A percentile compares a stretch with the other conserved stretches of the same genome.
Evolutionary conservation across 2,329 filamentous ascomycete species (phyloP).

Genomic region (Cordyceps tenuipes): DNA sequence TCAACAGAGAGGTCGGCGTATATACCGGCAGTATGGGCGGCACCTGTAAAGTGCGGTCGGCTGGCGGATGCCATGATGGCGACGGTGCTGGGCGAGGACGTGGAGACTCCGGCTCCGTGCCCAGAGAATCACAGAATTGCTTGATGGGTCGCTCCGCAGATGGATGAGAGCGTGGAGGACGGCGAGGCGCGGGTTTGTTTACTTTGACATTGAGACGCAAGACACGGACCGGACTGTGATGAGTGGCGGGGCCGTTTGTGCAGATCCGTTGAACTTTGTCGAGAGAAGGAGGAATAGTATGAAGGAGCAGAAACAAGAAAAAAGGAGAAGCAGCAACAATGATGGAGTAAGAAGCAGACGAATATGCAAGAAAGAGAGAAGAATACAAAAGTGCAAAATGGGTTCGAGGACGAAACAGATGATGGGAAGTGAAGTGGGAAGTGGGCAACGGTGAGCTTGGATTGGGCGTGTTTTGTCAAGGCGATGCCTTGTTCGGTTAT

Average conservation of each 20-base stretch:
- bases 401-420: neutral
- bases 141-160: neutral
- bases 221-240: neutral
- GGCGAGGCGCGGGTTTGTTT: slow-evolving; percentile 7
- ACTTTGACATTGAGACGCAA: slow-evolving; percentile 6
- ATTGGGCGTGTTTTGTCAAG: slow-evolving; percentile 8
- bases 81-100: neutral
- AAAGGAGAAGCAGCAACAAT: neutral
- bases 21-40: slow-evolving; percentile 76
- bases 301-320: neutral
- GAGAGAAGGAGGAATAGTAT: neutral
- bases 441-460: neutral
- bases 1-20: slow-evolving; percentile 91
- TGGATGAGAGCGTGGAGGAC: neutral
- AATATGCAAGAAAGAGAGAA: neutral
- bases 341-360: too few species aligned
- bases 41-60: slow-evolving; percentile 1
- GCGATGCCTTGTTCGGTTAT: neutral
- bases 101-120: neutral
- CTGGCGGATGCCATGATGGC: slow-evolving; percentile 40
- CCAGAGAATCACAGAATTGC: neutral
- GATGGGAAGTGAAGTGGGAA: neutral
- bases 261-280: neutral
- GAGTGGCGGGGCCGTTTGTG: slow-evolving; percentile 3
- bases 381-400: slow-evolving; percentile 1